A percentile compares a stretch with the other conserved stretches of the same genome.
These are phyloP conservation scores for Thozetella sp. DNA, from an alignment of 495 filamentous ascomycete species.

Conservation along the genomic window DNA sequence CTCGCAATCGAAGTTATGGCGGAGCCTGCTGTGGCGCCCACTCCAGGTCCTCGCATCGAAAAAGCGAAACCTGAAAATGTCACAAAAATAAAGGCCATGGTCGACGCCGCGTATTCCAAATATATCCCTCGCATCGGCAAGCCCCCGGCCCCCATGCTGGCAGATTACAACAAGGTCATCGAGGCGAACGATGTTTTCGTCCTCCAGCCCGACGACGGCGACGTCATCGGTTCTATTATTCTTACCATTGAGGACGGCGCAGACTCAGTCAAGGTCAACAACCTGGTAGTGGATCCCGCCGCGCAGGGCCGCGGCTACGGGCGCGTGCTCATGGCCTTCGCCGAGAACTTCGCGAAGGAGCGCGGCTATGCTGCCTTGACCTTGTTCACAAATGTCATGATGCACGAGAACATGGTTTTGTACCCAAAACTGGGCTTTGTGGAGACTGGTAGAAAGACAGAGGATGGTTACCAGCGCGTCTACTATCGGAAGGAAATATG, in stretches of 20 bases:
- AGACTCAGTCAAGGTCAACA: constrained; percentile 26
- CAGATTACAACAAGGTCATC: constrained; percentile 20
- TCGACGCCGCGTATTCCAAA: constrained; percentile 32
- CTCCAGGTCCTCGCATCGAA: constrained; percentile 8
- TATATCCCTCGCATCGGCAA: constrained; percentile 39
- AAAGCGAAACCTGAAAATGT: constrained; percentile 24
- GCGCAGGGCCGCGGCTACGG: constrained; percentile 34
- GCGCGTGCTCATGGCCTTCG: constrained; percentile 20
- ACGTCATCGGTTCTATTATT: constrained; percentile 3
- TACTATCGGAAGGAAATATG: constrained; percentile 24
- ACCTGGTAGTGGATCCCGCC: constrained; percentile 29
- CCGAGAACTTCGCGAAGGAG: neutral
- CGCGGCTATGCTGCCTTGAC: constrained; percentile 11
- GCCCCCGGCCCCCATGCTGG: constrained; percentile 33
- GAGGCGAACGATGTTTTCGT: neutral
- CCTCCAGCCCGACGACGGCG: neutral
- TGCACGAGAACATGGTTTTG: constrained; percentile 35
- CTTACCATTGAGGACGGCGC: constrained; percentile 13
- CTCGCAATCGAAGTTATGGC: too few relatives aligned
- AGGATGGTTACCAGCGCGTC: constrained; percentile 34
- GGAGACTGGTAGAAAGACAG: constrained; percentile 24
- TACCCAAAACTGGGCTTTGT: constrained; percentile 35
- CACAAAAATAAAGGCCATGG: constrained; percentile 24
- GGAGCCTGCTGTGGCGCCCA: neutral
- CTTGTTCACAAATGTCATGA: constrained; percentile 38